phyloP scores from a whole-genome alignment of 257 asterid genomes.

The Salvia miltiorrhiza region DNA sequence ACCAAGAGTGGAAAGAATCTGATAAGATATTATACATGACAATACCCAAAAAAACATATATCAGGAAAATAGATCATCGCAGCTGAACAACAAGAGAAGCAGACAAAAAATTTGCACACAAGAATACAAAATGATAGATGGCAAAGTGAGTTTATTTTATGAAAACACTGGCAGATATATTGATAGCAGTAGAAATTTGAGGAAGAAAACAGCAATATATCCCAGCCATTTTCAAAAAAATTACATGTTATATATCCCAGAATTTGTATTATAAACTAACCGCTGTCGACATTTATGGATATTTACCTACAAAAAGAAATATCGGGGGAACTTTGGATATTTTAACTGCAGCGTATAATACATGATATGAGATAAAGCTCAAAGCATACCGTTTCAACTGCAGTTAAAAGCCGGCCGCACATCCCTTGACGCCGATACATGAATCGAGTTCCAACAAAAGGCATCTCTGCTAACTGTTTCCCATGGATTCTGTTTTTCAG shows the following conservation, averaged over 20 bases:
- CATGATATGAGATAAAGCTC: constrained; percentile 10
- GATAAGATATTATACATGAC: constrained; percentile 26
- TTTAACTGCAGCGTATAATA: background rate
- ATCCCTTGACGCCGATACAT: constrained; percentile 86
- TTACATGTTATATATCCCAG: background rate
- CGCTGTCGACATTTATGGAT: background rate
- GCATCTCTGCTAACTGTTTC: constrained; percentile 89
- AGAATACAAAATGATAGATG: background rate
- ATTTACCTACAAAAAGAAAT: background rate
- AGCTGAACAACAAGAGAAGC: background rate
- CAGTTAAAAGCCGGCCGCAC: constrained; percentile 74
- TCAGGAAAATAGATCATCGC: background rate
- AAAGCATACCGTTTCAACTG: constrained; percentile 63
- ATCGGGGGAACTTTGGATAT: background rate
- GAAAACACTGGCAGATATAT: background rate
- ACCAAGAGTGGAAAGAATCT: constrained; percentile 75
- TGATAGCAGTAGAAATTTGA: background rate
- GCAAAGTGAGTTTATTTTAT: background rate
- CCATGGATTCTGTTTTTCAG: constrained; percentile 70
- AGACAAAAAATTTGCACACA: background rate
- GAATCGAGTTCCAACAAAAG: constrained; percentile 85
- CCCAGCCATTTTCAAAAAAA: background rate
- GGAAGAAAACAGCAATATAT: background rate
- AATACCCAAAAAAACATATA: background rate
- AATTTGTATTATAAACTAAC: background rate